phyloP scores from a whole-genome alignment of 148 eudicot genomes.

The Pouteria glomerata region DNA sequence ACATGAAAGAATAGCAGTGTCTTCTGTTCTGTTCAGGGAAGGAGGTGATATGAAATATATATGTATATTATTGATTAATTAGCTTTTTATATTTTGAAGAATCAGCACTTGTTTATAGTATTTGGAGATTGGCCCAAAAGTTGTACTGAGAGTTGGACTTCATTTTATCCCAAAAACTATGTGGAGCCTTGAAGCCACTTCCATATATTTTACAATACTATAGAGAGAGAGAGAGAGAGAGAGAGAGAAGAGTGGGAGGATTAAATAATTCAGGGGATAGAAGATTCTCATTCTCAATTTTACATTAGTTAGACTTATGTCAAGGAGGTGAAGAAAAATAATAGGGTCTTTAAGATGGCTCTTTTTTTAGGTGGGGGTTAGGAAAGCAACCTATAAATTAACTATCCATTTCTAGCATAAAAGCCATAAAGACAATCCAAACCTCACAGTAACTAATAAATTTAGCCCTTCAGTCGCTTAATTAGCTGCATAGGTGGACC shows the following conservation, averaged over 20 bases:
- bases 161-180: not conserved
- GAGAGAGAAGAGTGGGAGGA: not conserved
- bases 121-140: not conserved
- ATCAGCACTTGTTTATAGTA: not conserved
- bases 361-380: not conserved
- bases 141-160: not conserved
- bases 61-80: too few relatives aligned
- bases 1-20: constrained; percentile 11
- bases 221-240: not conserved
- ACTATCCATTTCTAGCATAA: not conserved
- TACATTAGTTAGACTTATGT: not conserved
- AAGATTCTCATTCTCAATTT: constrained; percentile 5
- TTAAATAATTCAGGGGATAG: not conserved
- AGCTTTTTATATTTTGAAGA: constrained; percentile 5
- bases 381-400: not conserved
- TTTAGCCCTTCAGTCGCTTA: not conserved
- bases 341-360: not conserved
- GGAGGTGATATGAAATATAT: constrained; percentile 10
- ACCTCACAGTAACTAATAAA: not conserved
- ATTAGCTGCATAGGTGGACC: not conserved
- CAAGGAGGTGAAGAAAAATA: not conserved
- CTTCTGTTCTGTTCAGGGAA: constrained; percentile 9
- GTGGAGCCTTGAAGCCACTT: not conserved
- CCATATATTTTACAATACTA: not conserved
- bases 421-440: not conserved